Conservation (phyloP, 768 basidiomycete species). For the Phlegmacium glaucopus region DNA sequence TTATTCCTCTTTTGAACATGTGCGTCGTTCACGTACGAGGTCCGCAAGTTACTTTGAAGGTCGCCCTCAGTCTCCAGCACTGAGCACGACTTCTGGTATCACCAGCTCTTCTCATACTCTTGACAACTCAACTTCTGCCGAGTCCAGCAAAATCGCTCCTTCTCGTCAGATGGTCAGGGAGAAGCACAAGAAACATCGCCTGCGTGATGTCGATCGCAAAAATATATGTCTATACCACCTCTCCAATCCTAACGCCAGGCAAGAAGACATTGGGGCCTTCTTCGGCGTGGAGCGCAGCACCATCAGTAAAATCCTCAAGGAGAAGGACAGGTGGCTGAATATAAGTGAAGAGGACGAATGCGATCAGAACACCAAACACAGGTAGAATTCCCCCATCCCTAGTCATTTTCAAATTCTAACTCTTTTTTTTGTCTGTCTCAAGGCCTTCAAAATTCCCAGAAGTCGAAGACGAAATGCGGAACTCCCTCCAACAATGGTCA, state of each 20-base stretch:
- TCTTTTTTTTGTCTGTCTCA: constrained; percentile 10
- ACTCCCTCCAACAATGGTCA: constrained; percentile 57
- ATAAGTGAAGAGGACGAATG: constrained; percentile 48
- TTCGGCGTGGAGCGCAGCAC: constrained; percentile 89
- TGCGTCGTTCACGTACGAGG: constrained; percentile 43
- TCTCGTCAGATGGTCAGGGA: constrained; percentile 26
- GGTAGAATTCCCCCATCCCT: constrained; percentile 36
- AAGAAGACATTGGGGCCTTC: constrained; percentile 77
- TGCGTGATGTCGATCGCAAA: constrained; percentile 73
- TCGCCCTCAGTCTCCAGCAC: constrained; percentile 58
- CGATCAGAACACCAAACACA: constrained; percentile 62
- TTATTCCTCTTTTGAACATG: constrained; percentile 37
- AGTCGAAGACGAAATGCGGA: constrained; percentile 62
- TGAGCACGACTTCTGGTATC: constrained; percentile 50
- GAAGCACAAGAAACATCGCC: constrained; percentile 68
- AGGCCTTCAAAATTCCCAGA: constrained; percentile 82
- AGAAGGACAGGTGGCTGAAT: constrained; percentile 79
- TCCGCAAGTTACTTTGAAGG: constrained; percentile 40
- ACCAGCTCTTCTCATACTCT: constrained; percentile 49
- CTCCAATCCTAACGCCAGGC: constrained; percentile 63
- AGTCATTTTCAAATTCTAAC: background rate
- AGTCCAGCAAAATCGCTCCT: background rate
- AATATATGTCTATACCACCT: constrained; percentile 68
- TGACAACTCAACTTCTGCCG: constrained; percentile 17
- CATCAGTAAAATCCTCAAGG: constrained; percentile 89